phyloP scores from a whole-genome alignment of 1,284 basidiomycete genomes.

The Mycosarcoma maydis region DNA sequence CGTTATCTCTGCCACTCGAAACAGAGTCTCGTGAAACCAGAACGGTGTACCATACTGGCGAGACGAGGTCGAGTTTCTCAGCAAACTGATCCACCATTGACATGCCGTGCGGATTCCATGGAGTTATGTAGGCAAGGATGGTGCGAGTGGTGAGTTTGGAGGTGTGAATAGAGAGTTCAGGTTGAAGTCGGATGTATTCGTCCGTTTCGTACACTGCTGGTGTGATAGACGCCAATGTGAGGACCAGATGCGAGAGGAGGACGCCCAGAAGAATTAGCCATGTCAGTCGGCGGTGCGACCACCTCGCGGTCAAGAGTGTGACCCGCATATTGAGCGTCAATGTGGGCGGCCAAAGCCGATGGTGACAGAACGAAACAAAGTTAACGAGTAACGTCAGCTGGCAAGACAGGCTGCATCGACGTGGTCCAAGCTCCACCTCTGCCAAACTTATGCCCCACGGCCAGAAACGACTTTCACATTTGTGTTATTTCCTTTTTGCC shows the following conservation, averaged over 20 bases:
- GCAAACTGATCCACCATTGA: slow-evolving; percentile 21
- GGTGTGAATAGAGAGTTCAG: not conserved
- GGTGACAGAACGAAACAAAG: no score
- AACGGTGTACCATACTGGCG: slow-evolving; percentile 56
- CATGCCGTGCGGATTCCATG: slow-evolving; percentile 44
- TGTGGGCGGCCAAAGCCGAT: no score
- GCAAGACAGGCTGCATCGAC: no score
- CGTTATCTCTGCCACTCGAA: slow-evolving; percentile 1
- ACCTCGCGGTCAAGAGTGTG: no score
- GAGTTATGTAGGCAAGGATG: slow-evolving; percentile 52
- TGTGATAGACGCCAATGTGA: not conserved
- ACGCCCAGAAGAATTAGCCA: not conserved
- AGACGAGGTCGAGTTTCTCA: slow-evolving; percentile 42
- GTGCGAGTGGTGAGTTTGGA: slow-evolving; percentile 2
- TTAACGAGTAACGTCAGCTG: no score
- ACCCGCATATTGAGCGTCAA: no score
- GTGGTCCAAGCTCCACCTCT: no score
- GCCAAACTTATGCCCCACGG: no score
- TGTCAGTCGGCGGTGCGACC: no score
- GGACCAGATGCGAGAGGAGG: no score
- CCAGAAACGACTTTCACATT: no score
- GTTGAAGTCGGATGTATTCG: slow-evolving; percentile 26
- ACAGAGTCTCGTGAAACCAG: slow-evolving; percentile 1
- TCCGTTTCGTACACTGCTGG: slow-evolving; percentile 11
- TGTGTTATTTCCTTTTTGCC: no score